A percentile compares a stretch with the other conserved stretches of the same genome.
Evolutionary conservation across 1,284 basidiomycete genomes (phyloP).

Genomic region (Ustilago lituana): DNA sequence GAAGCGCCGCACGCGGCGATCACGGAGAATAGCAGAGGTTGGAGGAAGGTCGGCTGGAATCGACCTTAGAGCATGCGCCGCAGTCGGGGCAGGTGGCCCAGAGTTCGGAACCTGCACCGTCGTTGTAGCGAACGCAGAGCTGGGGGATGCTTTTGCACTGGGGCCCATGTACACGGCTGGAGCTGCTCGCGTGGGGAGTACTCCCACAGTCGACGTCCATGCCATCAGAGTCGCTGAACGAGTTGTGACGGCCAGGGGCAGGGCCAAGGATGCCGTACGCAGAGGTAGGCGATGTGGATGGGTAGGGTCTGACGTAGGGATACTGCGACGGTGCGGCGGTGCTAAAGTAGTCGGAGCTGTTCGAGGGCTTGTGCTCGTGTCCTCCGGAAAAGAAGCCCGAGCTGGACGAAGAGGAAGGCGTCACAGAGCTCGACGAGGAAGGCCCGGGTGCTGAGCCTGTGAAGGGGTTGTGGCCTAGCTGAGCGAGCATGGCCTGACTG

Average conservation of each 20-base stretch:
- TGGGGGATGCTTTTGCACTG: constrained; percentile 60
- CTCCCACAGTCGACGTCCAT: constrained; percentile 44
- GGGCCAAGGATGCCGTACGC: constrained; percentile 45
- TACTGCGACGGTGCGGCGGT: constrained; percentile 10
- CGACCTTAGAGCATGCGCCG: constrained; percentile 42
- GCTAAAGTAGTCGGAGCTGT: constrained; percentile 38
- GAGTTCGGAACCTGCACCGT: constrained; percentile 47
- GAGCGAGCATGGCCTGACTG: constrained; percentile 46
- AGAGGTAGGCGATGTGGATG: constrained; percentile 20
- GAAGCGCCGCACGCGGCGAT: constrained; percentile 13
- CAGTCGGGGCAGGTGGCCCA: constrained; percentile 59
- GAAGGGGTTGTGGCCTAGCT: constrained; percentile 38
- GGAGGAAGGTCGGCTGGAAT: constrained; percentile 18
- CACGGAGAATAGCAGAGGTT: constrained; percentile 45
- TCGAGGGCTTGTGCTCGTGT: constrained; percentile 27
- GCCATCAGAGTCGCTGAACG: constrained; percentile 2
- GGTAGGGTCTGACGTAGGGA: constrained; percentile 34
- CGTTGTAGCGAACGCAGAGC: constrained; percentile 53
- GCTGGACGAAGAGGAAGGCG: constrained; percentile 23
- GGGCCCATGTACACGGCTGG: constrained; percentile 29
- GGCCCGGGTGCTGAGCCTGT: neutral
- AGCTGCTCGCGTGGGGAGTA: constrained; percentile 3
- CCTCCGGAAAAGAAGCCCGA: constrained; percentile 22
- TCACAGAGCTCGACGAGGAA: constrained; percentile 7
- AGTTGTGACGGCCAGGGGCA: constrained; percentile 10